Evolutionary conservation across 495 filamentous ascomycete species (phyloP).

Genomic region (Tricharina praecox): DNA sequence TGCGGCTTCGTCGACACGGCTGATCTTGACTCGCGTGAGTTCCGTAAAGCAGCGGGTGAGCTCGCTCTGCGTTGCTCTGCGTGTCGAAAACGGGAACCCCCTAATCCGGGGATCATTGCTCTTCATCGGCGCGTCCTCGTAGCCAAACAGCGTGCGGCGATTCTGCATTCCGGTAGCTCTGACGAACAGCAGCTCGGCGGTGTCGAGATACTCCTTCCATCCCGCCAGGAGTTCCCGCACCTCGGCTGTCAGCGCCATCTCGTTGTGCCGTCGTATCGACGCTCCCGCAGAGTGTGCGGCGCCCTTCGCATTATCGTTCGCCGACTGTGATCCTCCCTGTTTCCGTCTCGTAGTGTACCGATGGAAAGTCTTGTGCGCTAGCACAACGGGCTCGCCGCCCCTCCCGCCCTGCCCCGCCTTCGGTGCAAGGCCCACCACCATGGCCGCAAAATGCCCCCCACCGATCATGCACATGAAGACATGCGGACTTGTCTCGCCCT

Average conservation of each 20-base stretch:
- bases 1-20: slow-evolving; percentile 47
- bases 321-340: slow-evolving; percentile 85
- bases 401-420: slow-evolving; percentile 47
- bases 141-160: slow-evolving; percentile 69
- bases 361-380: slow-evolving; percentile 95
- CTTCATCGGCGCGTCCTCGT: slow-evolving; percentile 69
- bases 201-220: slow-evolving; percentile 72
- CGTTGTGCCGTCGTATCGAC: slow-evolving; percentile 79
- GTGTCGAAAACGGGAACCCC: slow-evolving; percentile 84
- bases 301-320: slow-evolving; percentile 80
- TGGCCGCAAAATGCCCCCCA: slow-evolving; percentile 90
- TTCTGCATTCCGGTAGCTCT: slow-evolving; percentile 78
- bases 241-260: slow-evolving; percentile 68
- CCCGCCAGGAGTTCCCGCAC: slow-evolving; percentile 59
- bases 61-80: slow-evolving; percentile 84
- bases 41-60: slow-evolving; percentile 88
- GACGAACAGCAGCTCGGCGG: slow-evolving; percentile 67
- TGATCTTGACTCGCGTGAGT: slow-evolving; percentile 73
- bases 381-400: slow-evolving; percentile 62
- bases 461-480: slow-evolving; percentile 97
- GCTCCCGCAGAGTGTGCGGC: slow-evolving; percentile 87
- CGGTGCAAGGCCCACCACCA: slow-evolving; percentile 78
- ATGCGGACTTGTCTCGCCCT: slow-evolving; percentile 34
- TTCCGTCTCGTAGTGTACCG: slow-evolving; percentile 91
- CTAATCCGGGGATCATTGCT: slow-evolving; percentile 71